A percentile compares a stretch with the other conserved stretches of the same genome.
These are phyloP conservation scores for Solanum bulbocastanum DNA, from an alignment of 257 asterid species.

Conservation along the genomic window DNA sequence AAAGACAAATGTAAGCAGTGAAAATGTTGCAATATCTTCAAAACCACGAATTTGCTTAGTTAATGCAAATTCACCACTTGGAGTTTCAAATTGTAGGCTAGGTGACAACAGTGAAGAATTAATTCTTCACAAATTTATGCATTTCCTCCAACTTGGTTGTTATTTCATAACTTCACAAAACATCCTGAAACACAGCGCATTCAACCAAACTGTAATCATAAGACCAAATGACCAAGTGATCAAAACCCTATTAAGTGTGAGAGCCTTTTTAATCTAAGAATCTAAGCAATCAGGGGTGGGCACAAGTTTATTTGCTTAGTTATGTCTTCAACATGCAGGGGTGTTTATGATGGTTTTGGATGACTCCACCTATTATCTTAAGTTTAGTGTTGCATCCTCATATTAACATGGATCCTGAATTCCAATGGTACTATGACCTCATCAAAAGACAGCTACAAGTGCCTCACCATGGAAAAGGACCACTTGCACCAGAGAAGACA, in stretches of 20 bases:
- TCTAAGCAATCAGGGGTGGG: not conserved
- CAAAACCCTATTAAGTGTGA: not conserved
- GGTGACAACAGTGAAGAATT: not conserved
- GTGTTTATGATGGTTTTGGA: not conserved
- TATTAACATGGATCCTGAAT: not conserved
- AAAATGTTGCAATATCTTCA: not conserved
- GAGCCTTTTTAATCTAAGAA: not conserved
- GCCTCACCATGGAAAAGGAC: not conserved
- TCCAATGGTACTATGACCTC: not conserved
- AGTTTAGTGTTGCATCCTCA: not conserved
- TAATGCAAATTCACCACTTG: not conserved
- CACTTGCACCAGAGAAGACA: not conserved
- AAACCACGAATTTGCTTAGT: not conserved
- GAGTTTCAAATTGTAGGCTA: not conserved
- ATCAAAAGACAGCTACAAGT: constrained; percentile 9
- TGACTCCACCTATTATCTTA: not conserved
- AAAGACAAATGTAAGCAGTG: not conserved
- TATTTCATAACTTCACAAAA: not conserved
- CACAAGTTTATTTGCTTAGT: not conserved
- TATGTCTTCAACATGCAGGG: not conserved
- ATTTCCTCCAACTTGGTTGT: not conserved
- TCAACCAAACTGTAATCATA: not conserved
- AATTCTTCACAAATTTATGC: not conserved
- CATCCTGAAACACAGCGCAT: not conserved
- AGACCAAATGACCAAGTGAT: not conserved